Conservation (phyloP, 1,284 basidiomycete genomes). For the Ustilago loliicola region DNA sequence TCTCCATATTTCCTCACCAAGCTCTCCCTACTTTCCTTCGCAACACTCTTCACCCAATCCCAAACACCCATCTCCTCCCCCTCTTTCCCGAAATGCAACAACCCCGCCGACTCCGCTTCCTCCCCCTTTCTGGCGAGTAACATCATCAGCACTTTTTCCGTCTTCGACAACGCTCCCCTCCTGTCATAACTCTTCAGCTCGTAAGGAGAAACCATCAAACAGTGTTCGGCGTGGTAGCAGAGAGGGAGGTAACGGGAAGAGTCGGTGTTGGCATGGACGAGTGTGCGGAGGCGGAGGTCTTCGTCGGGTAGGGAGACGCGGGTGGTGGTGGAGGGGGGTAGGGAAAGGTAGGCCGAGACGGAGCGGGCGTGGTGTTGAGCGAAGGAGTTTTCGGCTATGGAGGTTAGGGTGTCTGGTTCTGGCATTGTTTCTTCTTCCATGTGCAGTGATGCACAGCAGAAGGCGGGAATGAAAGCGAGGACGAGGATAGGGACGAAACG, state of each 20-base stretch:
- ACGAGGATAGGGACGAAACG: neutral
- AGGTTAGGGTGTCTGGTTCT: neutral
- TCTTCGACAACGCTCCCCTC: neutral
- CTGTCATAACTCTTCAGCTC: neutral
- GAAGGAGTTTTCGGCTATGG: neutral
- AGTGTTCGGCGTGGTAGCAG: neutral
- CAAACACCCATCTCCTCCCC: conserved; percentile 4
- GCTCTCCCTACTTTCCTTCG: neutral
- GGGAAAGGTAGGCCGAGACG: neutral
- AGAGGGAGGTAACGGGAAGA: neutral
- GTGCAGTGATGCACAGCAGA: neutral
- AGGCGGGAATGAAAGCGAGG: neutral
- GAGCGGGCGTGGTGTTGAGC: neutral
- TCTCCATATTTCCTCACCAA: neutral
- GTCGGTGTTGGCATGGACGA: neutral
- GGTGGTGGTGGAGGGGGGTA: neutral
- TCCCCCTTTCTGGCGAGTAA: neutral
- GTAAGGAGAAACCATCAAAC: neutral
- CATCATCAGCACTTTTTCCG: conserved; percentile 15
- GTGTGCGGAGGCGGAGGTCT: neutral
- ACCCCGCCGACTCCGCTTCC: neutral
- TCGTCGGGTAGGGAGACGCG: neutral
- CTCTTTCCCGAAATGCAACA: neutral
- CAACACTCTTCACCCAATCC: conserved; percentile 6
- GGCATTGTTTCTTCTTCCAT: neutral